These are phyloP conservation scores for Amanita exitialis DNA, from an alignment of 768 basidiomycete species.

Conservation along the genomic window DNA sequence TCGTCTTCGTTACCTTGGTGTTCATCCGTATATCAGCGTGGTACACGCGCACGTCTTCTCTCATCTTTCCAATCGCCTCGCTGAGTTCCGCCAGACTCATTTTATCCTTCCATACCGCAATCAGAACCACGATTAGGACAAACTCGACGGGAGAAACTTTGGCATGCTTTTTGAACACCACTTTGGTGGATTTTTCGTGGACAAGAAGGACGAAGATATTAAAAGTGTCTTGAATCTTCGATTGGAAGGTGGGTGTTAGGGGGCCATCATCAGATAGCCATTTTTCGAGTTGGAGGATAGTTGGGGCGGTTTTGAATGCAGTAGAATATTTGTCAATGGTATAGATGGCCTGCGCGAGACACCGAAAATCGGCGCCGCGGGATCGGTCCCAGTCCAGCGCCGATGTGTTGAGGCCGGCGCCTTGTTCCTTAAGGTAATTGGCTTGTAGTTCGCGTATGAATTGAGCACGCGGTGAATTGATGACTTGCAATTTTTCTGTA, in stretches of 20 bases:
- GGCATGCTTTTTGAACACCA: constrained; percentile 26
- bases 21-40: constrained; percentile 67
- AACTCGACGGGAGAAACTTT: constrained; percentile 67
- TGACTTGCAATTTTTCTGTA: constrained; percentile 57
- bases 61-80: constrained; percentile 37
- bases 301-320: constrained; percentile 15
- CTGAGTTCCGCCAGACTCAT: constrained; percentile 31
- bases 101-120: constrained; percentile 35
- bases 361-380: constrained; percentile 50
- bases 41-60: constrained; percentile 37
- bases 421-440: constrained; percentile 30
- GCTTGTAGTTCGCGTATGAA: constrained; percentile 51
- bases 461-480: constrained; percentile 41
- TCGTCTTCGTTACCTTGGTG: constrained; percentile 37
- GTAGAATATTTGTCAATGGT: constrained; percentile 33
- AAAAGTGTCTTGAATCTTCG: constrained; percentile 31
- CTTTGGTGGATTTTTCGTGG: constrained; percentile 20
- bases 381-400: constrained; percentile 37
- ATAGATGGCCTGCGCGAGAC: constrained; percentile 43
- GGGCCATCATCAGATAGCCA: constrained; percentile 33
- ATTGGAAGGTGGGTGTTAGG: constrained; percentile 19
- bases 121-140: constrained; percentile 42
- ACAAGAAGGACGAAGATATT: constrained; percentile 37
- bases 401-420: constrained; percentile 21
- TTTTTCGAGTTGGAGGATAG: constrained; percentile 33